Base-by-base conservation (phyloP, 2,329 filamentous ascomycete species). In the Endothia cerciana region DNA sequence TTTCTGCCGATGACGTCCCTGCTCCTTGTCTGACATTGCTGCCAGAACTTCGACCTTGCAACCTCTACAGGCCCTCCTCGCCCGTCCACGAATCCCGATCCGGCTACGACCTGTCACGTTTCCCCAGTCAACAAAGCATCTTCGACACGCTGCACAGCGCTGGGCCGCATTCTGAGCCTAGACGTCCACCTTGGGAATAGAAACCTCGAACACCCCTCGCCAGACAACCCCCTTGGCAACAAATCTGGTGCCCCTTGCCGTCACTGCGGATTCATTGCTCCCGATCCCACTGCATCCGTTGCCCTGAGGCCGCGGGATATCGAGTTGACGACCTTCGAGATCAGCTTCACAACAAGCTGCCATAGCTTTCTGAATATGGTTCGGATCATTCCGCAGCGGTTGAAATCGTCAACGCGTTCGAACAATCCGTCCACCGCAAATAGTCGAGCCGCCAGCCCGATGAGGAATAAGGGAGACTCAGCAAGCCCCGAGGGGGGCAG, bases 301-400 rank as follows among this genome's bases (percentile, higher is more conserved):
- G 25, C 25, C 47, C 25, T 17, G 22, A 51, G 47, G 28, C 47
- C 13, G 47, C 22, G 4, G 47, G 15, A 22, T 28, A 25, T 22
- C 47, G 47, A 30, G 11, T 51, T 28, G 13, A 28, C 47, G 22
- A 51, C 47, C 5, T 13, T 51, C 47, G 40, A 49, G 15, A 58
- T 19, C 41, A 33, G 41, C 62, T 41, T 5, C 33, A 36, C 40
- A 36, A 5, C 38, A 56, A 61, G 17, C 51, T 59, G 30, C 30
- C 41, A 19, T 45, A 40, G 36, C 33, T 63, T n/a, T 55, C 69
- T 72, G 74, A 74, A 70, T 74, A 87, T 87, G 85, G 83, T 85
- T 70, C 83, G 84, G 74, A 86, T 87, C 73, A 82, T 87, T 68
- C 84, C 85, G 65, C 80, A 77, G 68, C 82, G 85, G 62, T 77